phyloP scores from a whole-genome alignment of 1,284 basidiomycete genomes.

The Moniliophthora roreri region DNA sequence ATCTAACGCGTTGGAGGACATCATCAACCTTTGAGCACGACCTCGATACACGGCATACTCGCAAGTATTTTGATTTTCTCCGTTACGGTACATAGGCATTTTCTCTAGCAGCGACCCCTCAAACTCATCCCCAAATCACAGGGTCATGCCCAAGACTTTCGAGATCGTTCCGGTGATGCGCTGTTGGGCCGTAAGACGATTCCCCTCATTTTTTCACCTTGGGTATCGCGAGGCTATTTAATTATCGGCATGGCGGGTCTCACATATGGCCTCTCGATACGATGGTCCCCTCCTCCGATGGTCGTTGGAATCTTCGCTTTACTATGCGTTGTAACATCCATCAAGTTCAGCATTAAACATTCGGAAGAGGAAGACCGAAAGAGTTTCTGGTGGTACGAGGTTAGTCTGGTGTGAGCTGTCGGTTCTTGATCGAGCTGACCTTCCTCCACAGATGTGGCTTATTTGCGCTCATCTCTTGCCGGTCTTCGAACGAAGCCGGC shows the following conservation, averaged over 20 bases:
- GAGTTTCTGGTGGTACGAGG: constrained; percentile 2
- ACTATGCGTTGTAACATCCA: neutral
- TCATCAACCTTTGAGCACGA: constrained; percentile 17
- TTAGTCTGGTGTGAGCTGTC: neutral
- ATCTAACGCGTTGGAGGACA: constrained; percentile 13
- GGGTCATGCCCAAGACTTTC: constrained; percentile 34
- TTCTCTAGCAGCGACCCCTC: neutral
- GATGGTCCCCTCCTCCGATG: neutral
- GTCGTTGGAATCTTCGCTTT: neutral
- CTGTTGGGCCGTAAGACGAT: constrained; percentile 30
- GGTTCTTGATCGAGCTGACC: too few relatives aligned
- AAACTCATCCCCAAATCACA: neutral
- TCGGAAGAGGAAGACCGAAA: neutral
- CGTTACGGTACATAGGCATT: constrained; percentile 23
- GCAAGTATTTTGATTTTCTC: constrained; percentile 26
- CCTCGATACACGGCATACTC: constrained; percentile 21
- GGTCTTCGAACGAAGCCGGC: neutral
- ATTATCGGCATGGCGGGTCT: neutral
- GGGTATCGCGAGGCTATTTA: neutral
- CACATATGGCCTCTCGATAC: neutral
- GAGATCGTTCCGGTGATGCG: constrained; percentile 31
- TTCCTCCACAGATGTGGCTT: neutral
- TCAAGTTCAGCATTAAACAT: neutral
- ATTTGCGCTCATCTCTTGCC: constrained; percentile 3
- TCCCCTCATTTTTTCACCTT: constrained; percentile 24